Conservation (phyloP, 768 basidiomycete genomes). For the Pleurotus platypus region DNA sequence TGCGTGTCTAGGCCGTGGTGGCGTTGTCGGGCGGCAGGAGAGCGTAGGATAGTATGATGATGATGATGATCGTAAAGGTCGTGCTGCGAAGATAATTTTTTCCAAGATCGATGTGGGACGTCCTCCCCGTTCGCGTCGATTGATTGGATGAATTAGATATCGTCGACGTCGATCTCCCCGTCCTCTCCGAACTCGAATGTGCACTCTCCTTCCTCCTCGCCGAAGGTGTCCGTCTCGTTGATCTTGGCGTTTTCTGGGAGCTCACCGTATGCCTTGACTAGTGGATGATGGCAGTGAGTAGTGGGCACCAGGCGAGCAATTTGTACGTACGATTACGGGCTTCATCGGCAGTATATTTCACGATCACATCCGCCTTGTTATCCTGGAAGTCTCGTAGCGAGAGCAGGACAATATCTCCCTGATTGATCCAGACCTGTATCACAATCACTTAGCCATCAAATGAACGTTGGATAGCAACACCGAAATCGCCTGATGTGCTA, state of each 20-base stretch:
- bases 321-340: constrained; percentile 64
- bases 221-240: constrained; percentile 93
- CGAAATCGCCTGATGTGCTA: constrained; percentile 6
- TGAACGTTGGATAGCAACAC: background rate
- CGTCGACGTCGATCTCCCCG: constrained; percentile 86
- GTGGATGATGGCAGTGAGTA: background rate
- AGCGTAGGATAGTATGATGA: too few relatives aligned
- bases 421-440: constrained; percentile 95
- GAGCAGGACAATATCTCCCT: constrained; percentile 92
- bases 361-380: constrained; percentile 98
- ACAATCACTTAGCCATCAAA: background rate
- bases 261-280: constrained; percentile 97
- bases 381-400: constrained; percentile 99
- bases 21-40: too few relatives aligned
- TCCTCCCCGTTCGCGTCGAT: background rate
- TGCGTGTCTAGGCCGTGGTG: background rate
- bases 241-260: constrained; percentile 95
- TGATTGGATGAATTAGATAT: constrained; percentile 54
- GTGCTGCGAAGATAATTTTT: background rate
- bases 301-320: background rate
- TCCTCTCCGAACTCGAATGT: constrained; percentile 90
- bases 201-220: constrained; percentile 87
- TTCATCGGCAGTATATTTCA: constrained; percentile 97
- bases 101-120: background rate
- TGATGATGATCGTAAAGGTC: background rate